A percentile compares a stretch with the other conserved stretches of the same genome.
Evolutionary conservation across 129 eudicot genomes (phyloP).

Genomic region (Saussurea involucrata): DNA sequence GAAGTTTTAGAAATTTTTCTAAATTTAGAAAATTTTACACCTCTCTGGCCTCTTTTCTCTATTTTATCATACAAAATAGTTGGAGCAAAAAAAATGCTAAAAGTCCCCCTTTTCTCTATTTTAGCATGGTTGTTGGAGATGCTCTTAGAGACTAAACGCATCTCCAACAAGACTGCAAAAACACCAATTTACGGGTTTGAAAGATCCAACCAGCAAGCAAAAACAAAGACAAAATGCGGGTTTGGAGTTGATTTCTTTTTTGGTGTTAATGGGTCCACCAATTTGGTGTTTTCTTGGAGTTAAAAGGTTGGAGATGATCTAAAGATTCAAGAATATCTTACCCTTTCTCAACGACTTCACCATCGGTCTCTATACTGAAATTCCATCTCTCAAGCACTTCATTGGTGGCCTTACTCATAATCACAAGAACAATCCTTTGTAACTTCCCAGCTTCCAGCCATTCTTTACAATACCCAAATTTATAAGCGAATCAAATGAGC

Average conservation of each 20-base stretch:
- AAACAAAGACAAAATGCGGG: neutral
- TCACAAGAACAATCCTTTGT: constrained; percentile 87
- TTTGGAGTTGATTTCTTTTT: neutral
- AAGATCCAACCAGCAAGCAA: too few species aligned
- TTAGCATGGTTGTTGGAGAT: too few species aligned
- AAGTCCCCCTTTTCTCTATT: too few species aligned
- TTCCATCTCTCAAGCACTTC: constrained; percentile 98
- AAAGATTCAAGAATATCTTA: constrained; percentile 20
- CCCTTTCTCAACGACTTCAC: constrained; percentile 90
- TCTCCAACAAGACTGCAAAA: too few species aligned
- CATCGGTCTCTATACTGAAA: constrained; percentile 86
- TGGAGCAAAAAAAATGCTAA: too few species aligned
- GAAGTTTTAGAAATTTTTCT: too few species aligned
- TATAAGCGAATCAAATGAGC: neutral
- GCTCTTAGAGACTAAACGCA: too few species aligned
- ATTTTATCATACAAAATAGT: too few species aligned
- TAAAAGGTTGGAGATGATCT: neutral
- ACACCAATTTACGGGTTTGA: too few species aligned
- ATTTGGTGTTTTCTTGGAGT: neutral
- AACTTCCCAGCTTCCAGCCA: constrained; percentile 96
- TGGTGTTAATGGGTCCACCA: neutral
- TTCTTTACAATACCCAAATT: constrained; percentile 35
- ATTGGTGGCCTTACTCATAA: constrained; percentile 78
- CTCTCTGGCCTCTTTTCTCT: too few species aligned
- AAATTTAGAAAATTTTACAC: too few species aligned